Evolutionary conservation across 75 land plant species (phyloP), one percentile per base, ranked within the genome.

Genomic region (Sequoiadendron giganteum): DNA sequence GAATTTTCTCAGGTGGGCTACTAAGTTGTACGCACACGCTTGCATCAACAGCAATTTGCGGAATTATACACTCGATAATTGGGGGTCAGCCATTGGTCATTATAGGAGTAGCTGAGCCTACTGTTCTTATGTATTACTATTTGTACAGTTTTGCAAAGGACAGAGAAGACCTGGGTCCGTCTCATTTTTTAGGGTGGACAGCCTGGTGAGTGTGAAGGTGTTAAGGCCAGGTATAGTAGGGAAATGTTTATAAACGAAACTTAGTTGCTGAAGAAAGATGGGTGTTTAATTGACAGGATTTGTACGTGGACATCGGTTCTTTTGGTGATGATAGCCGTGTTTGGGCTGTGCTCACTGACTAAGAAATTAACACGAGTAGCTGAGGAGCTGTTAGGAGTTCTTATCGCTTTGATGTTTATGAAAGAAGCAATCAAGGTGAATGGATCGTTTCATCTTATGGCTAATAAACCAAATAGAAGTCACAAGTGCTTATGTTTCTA

Each of bases 361-460:
- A 92, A 92, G 85, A 85, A 88, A 83, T 90, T 92, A 75, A 92
- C 93, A 16, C 28, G 93, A 54, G 75, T 92, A 25, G 92, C 92
- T n/a, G 93, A 92, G 34, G 93, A 92, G 89, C 92, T 90, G 52
- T 92, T 90, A 75, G 93, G 92, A 34, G 54, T 90, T 68, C 92
- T 90, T 38, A 92, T 92, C 85, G 92, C 93, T 9, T 32, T 92
- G n/a, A 92, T 92, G 18, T 92, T 88, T 61, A 68, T 90, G 80
- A 85, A 92, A 88, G 89, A 92, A 88, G 93, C 92, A 42, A 88
- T 92, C 38, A 88, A 92, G 91, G 92, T 83, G 84, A 55, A 15
- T 79, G 38, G 28, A 14, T 34, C 30, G 34, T 18, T 52, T 25
- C n/a, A 28, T 8, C n/a, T 73, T 32, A 73, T 73, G 76, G 34